Percentiles rank a stretch among this genome's conserved stretches.
Conservation (phyloP, 1,284 basidiomycete species). For the Athelia psychrophila region DNA sequence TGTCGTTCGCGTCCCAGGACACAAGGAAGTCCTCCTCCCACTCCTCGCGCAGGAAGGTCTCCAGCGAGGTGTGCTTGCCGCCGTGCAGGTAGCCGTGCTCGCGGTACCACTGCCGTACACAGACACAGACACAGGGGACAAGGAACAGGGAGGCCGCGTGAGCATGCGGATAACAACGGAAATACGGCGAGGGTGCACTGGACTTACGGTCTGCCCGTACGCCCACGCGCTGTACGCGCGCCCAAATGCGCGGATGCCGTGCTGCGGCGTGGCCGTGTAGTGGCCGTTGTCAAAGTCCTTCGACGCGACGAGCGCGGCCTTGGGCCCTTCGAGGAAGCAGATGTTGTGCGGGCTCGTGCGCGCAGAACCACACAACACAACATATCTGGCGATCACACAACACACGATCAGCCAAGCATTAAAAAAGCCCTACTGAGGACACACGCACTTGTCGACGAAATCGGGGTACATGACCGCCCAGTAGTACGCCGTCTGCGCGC, state of each 20-base stretch:
- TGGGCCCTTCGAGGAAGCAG: constrained; percentile 62
- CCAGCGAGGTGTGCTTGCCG: constrained; percentile 42
- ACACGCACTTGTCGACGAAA: constrained; percentile 46
- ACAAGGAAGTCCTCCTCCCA: constrained; percentile 49
- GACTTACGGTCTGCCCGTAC: constrained; percentile 49
- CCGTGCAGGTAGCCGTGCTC: constrained; percentile 42
- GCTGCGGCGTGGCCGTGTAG: constrained; percentile 44
- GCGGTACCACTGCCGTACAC: constrained; percentile 65
- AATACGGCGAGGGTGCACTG: too few species aligned
- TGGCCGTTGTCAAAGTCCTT: constrained; percentile 56
- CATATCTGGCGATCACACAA: constrained; percentile 40
- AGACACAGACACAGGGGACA: neutral
- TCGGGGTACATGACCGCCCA: constrained; percentile 62
- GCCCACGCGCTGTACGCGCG: constrained; percentile 61
- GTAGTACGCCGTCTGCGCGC: constrained; percentile 61
- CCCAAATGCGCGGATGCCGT: constrained; percentile 52
- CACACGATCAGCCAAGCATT: neutral
- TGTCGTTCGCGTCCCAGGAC: constrained; percentile 56
- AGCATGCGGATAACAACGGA: neutral
- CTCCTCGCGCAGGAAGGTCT: constrained; percentile 46
- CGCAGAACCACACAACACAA: constrained; percentile 55
- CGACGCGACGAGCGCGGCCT: constrained; percentile 51
- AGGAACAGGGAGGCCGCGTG: neutral
- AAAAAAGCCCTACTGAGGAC: constrained; percentile 4
- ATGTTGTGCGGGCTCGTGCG: constrained; percentile 60